phyloP scores from a whole-genome alignment of 164 flowering plant species.

The Akebia trifoliata region DNA sequence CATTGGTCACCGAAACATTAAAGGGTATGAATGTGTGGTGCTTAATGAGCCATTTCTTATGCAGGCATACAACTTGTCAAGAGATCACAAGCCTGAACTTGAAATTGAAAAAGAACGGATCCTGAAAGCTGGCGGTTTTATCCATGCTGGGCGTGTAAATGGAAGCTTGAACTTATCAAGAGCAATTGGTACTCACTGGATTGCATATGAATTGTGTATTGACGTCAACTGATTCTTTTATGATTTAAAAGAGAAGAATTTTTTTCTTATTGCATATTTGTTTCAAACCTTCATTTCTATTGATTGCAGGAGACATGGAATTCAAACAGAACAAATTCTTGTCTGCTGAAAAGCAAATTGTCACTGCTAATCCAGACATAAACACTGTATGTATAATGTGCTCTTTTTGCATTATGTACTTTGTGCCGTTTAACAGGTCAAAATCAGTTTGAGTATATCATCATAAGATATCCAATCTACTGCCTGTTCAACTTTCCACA shows the following conservation, averaged over 20 bases:
- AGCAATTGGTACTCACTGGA: constrained; percentile 85
- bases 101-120: constrained; percentile 96
- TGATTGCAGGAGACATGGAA: constrained; percentile 85
- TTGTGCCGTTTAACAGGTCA: background rate
- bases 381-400: constrained; percentile 76
- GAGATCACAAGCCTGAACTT: constrained; percentile 98
- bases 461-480: too few relatives aligned
- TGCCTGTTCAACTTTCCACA: too few relatives aligned
- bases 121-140: constrained; percentile 93
- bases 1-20: background rate
- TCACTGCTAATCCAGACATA: constrained; percentile 93
- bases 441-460: too few relatives aligned
- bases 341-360: constrained; percentile 86
- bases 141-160: constrained; percentile 97
- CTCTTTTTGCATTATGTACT: too few relatives aligned
- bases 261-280: too few relatives aligned
- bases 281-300: too few relatives aligned
- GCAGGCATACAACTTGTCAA: constrained; percentile 94
- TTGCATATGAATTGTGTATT: too few relatives aligned
- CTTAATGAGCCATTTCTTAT: constrained; percentile 8
- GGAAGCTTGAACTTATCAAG: constrained; percentile 96
- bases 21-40: background rate
- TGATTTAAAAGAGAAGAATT: too few relatives aligned
- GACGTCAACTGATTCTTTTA: too few relatives aligned
- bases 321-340: constrained; percentile 95